phyloP scores from a whole-genome alignment of 73 alveolate species.

The Symbiodinium pilosum region DNA sequence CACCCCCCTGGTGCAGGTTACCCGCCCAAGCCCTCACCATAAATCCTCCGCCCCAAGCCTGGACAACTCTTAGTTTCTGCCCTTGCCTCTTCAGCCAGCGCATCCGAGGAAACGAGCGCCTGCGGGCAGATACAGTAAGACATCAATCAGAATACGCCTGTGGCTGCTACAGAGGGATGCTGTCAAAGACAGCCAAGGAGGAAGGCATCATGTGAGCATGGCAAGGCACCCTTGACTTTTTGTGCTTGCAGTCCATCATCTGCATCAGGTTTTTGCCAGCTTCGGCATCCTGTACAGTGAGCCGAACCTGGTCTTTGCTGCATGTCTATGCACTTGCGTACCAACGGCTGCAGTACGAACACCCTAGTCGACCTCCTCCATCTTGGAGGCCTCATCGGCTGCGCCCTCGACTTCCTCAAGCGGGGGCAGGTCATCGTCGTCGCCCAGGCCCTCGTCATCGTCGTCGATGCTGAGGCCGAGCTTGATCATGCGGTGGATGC shows the following conservation, averaged over 20 bases:
- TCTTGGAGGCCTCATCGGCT: slow-evolving; percentile 97
- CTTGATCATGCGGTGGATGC: slow-evolving; percentile 99
- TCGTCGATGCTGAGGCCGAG: slow-evolving; percentile 97
- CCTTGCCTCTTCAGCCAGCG: slow-evolving; percentile 44
- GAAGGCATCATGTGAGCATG: too few relatives aligned
- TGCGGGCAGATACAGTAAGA: too few relatives aligned
- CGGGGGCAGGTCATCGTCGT: slow-evolving; percentile 97
- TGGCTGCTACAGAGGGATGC: too few relatives aligned
- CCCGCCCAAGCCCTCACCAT: too few relatives aligned
- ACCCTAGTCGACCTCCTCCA: slow-evolving; percentile 98
- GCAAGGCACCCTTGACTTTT: too few relatives aligned
- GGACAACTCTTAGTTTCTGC: too few relatives aligned
- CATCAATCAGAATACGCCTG: too few relatives aligned
- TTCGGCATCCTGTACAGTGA: background rate
- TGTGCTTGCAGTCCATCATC: background rate
- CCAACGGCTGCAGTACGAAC: slow-evolving; percentile 1
- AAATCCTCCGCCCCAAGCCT: too few relatives aligned
- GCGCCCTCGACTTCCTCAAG: slow-evolving; percentile 96
- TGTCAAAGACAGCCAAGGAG: too few relatives aligned
- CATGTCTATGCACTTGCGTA: too few relatives aligned
- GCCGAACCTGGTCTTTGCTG: background rate
- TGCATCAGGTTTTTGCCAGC: background rate
- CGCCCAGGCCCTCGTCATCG: slow-evolving; percentile 90
- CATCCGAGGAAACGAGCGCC: slow-evolving; percentile 61
- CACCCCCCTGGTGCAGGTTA: too few relatives aligned